These are phyloP conservation scores for Alternaria rosae DNA, from an alignment of 2,329 filamentous ascomycete genomes.

Conservation along the genomic window DNA sequence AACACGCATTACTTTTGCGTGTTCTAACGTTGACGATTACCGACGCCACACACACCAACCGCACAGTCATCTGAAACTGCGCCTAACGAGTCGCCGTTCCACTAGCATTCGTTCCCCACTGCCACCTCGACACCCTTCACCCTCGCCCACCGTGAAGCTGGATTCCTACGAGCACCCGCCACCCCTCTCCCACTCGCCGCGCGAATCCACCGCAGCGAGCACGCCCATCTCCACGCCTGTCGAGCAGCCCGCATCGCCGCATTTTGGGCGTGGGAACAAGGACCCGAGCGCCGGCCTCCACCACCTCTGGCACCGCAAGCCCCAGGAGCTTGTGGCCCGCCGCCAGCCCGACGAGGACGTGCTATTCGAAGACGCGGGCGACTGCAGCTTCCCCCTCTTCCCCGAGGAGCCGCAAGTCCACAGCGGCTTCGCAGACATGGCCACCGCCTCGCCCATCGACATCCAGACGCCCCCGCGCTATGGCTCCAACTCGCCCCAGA, in stretches of 20 bases:
- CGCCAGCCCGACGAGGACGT: conserved; percentile 44
- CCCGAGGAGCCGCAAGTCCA: conserved; percentile 40
- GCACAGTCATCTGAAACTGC: conserved; percentile 18
- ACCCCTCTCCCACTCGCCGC: conserved; percentile 61
- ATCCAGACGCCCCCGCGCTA: conserved; percentile 63
- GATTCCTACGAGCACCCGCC: conserved; percentile 62
- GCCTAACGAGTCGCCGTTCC: conserved; percentile 17
- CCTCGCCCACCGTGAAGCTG: conserved; percentile 57
- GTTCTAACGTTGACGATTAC: neutral
- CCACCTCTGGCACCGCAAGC: conserved; percentile 57
- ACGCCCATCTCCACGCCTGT: conserved; percentile 57
- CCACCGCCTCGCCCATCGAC: conserved; percentile 65
- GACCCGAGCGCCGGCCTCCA: conserved; percentile 43
- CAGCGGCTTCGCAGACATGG: conserved; percentile 54
- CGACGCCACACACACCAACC: conserved; percentile 2
- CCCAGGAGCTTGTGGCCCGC: conserved; percentile 43
- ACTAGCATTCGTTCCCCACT: conserved; percentile 8
- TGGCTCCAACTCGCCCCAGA: conserved; percentile 66
- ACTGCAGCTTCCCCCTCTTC: conserved; percentile 52
- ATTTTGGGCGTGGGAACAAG: conserved; percentile 52
- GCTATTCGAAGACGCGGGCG: conserved; percentile 52
- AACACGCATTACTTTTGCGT: neutral
- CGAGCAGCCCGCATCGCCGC: conserved; percentile 51
- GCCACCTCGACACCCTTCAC: conserved; percentile 8
- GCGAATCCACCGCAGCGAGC: conserved; percentile 60